A percentile compares a stretch with the other conserved stretches of the same genome.
These are phyloP conservation scores for Eutypella sp. DNA, from an alignment of 2,329 filamentous ascomycete genomes.

Conservation along the genomic window DNA sequence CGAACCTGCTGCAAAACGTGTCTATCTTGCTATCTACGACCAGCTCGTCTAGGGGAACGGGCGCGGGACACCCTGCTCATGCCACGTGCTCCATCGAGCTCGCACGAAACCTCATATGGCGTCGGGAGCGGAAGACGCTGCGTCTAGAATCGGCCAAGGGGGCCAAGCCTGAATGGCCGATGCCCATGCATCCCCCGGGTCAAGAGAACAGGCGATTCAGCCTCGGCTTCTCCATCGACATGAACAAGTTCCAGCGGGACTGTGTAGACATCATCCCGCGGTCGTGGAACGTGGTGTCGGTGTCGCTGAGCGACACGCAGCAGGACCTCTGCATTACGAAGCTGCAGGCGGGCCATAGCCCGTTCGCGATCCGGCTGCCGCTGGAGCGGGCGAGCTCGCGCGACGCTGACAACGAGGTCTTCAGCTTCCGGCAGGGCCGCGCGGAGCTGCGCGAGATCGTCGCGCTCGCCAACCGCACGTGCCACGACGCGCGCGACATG, in stretches of 20 bases:
- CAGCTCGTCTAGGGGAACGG: slow-evolving; percentile 39
- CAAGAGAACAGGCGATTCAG: slow-evolving; percentile 34
- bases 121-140: slow-evolving; percentile 56
- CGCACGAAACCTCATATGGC: slow-evolving; percentile 64
- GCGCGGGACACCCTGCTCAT: slow-evolving; percentile 47
- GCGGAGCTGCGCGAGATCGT: slow-evolving; percentile 81
- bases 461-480: slow-evolving; percentile 72
- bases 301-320: slow-evolving; percentile 75
- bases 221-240: slow-evolving; percentile 44
- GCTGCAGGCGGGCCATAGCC: slow-evolving; percentile 67
- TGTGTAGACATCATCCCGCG: slow-evolving; percentile 82
- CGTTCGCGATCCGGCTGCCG: slow-evolving; percentile 83
- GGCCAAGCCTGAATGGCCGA: slow-evolving; percentile 29
- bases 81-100: slow-evolving; percentile 63
- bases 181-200: slow-evolving; percentile 22
- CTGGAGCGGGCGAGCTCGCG: slow-evolving; percentile 77
- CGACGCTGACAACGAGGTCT: slow-evolving; percentile 71
- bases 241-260: slow-evolving; percentile 65
- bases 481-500: slow-evolving; percentile 68
- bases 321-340: slow-evolving; percentile 89
- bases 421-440: slow-evolving; percentile 77
- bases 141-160: slow-evolving; percentile 33
- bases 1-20: slow-evolving; percentile 59
- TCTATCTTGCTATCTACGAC: slow-evolving; percentile 62
- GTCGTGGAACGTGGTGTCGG: slow-evolving; percentile 79